phyloP scores from a whole-genome alignment of 2,329 filamentous ascomycete species.

The Simplicillium aogashimaense region DNA sequence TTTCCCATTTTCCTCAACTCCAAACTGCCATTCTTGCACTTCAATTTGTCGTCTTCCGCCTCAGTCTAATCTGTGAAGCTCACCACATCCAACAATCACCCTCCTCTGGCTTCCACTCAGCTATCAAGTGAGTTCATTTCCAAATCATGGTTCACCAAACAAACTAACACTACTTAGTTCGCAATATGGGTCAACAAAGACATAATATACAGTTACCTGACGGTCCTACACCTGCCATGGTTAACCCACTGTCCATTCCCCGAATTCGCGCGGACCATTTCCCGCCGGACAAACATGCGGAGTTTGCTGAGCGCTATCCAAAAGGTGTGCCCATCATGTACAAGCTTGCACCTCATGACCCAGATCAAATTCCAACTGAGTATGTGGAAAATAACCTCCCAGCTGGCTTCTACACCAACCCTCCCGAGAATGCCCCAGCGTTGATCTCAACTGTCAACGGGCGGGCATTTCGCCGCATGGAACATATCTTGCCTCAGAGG shows the following conservation, averaged over 20 bases:
- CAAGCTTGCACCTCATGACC: conserved; percentile 18
- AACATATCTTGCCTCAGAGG: conserved; percentile 16
- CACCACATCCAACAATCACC: no score
- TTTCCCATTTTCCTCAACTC: no score
- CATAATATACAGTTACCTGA: no score
- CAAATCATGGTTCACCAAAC: no score
- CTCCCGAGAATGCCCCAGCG: conserved; percentile 18
- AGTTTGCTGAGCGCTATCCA: conserved; percentile 22
- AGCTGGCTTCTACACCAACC: conserved; percentile 24
- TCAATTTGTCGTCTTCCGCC: no score
- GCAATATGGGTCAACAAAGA: no score
- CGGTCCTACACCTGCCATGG: no score
- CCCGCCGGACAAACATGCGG: conserved; percentile 12
- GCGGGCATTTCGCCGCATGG: conserved; percentile 17
- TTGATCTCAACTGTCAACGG: conserved; percentile 29
- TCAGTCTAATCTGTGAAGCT: no score
- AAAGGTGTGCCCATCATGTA: conserved; percentile 23
- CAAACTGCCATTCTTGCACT: no score
- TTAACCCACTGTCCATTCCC: neutral
- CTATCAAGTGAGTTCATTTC: no score
- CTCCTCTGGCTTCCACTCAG: no score
- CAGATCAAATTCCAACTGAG: conserved; percentile 13
- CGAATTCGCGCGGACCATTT: conserved; percentile 13
- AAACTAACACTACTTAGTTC: no score
- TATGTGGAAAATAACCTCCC: conserved; percentile 26